Base-by-base conservation (phyloP, 495 filamentous ascomycete genomes). In the Penicillium odoratum region DNA sequence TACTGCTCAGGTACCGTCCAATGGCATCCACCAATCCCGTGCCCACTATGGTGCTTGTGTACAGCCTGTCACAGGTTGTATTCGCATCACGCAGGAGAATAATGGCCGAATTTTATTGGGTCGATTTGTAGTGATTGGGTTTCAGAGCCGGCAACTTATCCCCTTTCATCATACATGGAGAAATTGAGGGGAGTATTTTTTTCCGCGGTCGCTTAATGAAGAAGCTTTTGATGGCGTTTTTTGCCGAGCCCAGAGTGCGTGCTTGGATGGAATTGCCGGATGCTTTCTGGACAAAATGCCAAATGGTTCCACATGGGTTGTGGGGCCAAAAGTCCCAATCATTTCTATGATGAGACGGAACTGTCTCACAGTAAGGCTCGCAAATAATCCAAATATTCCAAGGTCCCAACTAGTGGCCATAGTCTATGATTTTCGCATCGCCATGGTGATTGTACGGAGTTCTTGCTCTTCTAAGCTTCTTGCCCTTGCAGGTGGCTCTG, bases 401-500 rank as follows among this genome's bases (percentile, higher is more conserved):
- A 21, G 21, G 21, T 21, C 2, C 21, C 21, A 21, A 21, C 31
- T 33, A 33, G 5, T 33, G 31, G 7, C 9, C 31, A 33, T 33
- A 33, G 31, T 33, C 9, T 6, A 33, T 10, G 31, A 33, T 33
- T 33, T 33, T 40, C 38, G 38, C 38, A 40, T 40, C 38, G n/a
- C 15, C 7, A 40, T 40, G 38, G 38, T 0, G 38, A 16, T n/a
- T 40, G 5, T 33, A 10, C 31, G 31, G 9, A 7, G 7, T 3
- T 33, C 9, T 33, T 33, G 3, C 5, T 33, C 9, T 33, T 36
- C 13, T 13, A 40, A 40, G 10, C 11, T 5, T 16, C 15, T 5
- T 40, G 38, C 53, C 61, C 61, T 63, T 64, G 53, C 61, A 57
- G 59, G 1, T 10, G 18, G 26, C 13, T 55, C 34, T 16, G 25